Conservation (phyloP, 1,284 basidiomycete genomes). For the Ganoderma resinaceum region DNA sequence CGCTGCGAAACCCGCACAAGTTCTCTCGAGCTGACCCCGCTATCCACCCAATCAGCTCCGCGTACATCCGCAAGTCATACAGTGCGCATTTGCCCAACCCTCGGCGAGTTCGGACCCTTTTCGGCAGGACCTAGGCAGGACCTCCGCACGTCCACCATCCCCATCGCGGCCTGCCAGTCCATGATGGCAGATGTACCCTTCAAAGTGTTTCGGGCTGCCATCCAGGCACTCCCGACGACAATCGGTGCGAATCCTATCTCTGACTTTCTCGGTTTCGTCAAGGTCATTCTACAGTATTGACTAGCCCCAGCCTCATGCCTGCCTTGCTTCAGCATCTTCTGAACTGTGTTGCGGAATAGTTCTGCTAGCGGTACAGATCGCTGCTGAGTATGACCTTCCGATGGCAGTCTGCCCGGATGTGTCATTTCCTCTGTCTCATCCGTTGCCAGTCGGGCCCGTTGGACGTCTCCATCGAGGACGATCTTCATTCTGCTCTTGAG, state of each 20-base stretch:
- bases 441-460: not conserved
- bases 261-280: not conserved
- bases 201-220: not conserved
- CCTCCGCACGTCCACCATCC: not conserved
- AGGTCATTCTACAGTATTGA: not conserved
- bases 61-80: not conserved
- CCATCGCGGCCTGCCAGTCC: not conserved
- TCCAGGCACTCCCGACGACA: not conserved
- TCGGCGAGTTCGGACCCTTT: conserved; percentile 4
- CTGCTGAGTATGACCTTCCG: not conserved
- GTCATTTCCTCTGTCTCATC: not conserved
- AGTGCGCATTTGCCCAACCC: not conserved
- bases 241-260: not conserved
- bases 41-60: not conserved
- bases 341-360: not conserved
- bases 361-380: not conserved
- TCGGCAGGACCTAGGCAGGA: conserved; percentile 6
- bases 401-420: not conserved
- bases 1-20: not conserved
- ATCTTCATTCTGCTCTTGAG: not conserved
- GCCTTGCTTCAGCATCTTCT: not conserved
- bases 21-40: not conserved
- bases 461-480: not conserved
- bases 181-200: not conserved
- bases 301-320: not conserved